Base-by-base conservation (phyloP, 2,329 filamentous ascomycete species). In the Lachnum nothofagi region DNA sequence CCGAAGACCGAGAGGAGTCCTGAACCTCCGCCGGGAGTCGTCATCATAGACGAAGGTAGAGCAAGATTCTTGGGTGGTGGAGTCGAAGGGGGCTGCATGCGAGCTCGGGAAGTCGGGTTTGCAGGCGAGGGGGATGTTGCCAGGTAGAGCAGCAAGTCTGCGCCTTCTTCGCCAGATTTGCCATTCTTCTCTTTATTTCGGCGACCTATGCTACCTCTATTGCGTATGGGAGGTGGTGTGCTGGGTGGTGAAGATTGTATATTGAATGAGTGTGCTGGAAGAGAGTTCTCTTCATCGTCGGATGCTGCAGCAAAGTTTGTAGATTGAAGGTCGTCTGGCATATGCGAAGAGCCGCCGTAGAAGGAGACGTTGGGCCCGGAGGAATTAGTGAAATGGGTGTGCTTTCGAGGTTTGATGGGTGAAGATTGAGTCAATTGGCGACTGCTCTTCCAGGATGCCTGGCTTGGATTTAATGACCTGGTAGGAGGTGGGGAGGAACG, bases 91-190 rank as follows among this genome's bases (percentile, higher is more conserved):
- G 83, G 82, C 35, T 84, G 79, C 77, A 83, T 83, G 51, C 76
- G 73, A 39, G 72, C 71, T 46, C 76, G 72, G 38, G 69, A 68
- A 10, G 72, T 68, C 20, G 76, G 73, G 45, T 84, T 82, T 40
- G 88, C 89, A 0, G 90, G 89, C 0, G 90, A 95, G 1, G 93
- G 93, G 5, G 91, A 97, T 44, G 89, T 88, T 42, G 91, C 91
- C 14, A 97, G 80, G 67, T 91, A 96, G 33, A 91, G 74, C 20
- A 93, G 72, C 31, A 91, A 70, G 65, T 89, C 87, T 14, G 86
- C 87, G 24, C 89, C 91, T 63, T 95, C 88, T 63, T 93, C 84
- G 51, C 82, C 85, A 1, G 75, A 69, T 64, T 84, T 85, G 20
- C 78, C 76, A 49, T 65, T 67, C 58, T 72, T 74, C 48, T 76